Percentiles rank a stretch among this genome's conserved stretches.
Conservation (phyloP, 306 rosid species). For the Trichosanthes cucumerina region DNA sequence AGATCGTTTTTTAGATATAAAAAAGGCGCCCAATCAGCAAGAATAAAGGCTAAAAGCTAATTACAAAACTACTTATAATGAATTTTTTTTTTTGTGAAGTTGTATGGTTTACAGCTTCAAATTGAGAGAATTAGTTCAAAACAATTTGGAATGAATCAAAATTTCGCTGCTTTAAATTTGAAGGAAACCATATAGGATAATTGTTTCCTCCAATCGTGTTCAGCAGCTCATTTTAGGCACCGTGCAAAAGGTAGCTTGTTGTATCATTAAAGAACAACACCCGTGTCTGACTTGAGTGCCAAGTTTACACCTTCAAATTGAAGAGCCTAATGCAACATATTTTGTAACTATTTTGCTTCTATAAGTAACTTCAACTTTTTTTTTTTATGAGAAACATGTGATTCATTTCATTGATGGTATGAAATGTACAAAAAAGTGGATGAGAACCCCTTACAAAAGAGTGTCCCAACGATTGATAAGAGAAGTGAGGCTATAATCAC, state of each 20-base stretch:
- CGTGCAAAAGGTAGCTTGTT: constrained; percentile 68
- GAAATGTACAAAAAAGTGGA: too few species aligned
- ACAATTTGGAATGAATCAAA: neutral
- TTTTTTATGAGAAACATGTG: too few species aligned
- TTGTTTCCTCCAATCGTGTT: constrained; percentile 41
- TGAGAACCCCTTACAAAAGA: too few species aligned
- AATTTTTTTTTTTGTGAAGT: too few species aligned
- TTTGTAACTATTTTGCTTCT: too few species aligned
- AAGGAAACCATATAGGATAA: constrained; percentile 15
- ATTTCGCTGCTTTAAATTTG: constrained; percentile 43
- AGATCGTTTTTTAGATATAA: neutral
- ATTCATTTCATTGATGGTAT: too few species aligned
- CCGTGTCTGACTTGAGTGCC: constrained; percentile 67
- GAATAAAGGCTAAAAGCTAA: neutral
- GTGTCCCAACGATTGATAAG: too few species aligned
- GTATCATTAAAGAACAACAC: constrained; percentile 41
- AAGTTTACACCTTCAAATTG: neutral
- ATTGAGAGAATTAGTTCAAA: too few species aligned
- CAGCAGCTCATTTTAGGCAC: constrained; percentile 26
- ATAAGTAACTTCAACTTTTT: too few species aligned
- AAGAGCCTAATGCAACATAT: too few species aligned
- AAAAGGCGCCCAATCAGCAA: neutral
- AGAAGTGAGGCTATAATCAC: too few species aligned
- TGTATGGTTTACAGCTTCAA: neutral
- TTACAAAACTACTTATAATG: neutral